Base-by-base conservation (phyloP, 495 filamentous ascomycete species). In the Zalerion maritima region DNA sequence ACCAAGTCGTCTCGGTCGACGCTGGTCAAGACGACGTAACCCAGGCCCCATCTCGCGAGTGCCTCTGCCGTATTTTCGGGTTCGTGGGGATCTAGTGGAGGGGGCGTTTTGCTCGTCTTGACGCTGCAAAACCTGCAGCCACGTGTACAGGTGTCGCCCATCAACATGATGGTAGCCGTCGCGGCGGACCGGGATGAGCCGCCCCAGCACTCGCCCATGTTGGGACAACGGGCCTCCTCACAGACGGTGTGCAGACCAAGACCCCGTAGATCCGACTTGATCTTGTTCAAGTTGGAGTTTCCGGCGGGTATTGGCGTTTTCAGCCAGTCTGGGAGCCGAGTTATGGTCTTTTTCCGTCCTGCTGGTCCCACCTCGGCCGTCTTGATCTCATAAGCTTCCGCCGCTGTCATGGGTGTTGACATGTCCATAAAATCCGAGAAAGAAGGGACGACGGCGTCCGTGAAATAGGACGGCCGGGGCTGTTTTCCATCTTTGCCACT, bases 151-250 rank as follows among this genome's bases (percentile, higher is more conserved):
- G 89, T 94, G 46, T 97, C 89, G 38, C 89, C 89, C 87, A 96
- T 94, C 5, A 96, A 63, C 91, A 97, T 96, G 58, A 97, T 96
- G 6, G 89, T 97, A 0, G 91, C 89, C 15, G 89, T 97, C 1
- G 91, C 91, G 14, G 82, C 75, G 27, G 74, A 69, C 58, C 93
- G 94, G 52, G 78, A 71, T 42, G 58, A 67, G 19, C 89, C 89
- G 32, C 89, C 89, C 89, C 89, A 97, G 64, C 89, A 97, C 50
- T 93, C 84, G 37, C 77, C 82, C 29, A 97, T 96, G 50, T 97
- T 97, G 23, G 89, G 89, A 51, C 89, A 97, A 18, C 85, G 71
- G 10, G 89, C 89, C 58, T 97, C 91, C 57, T 97, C 89, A 52
- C 89, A 97, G 9, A 97, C 89, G 5, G 89, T 97, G 49, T 94